Evolutionary conservation across 2,329 filamentous ascomycete genomes (phyloP), one percentile per base, ranked within the genome.

Genomic region (Ceratocystis eucalypticola): DNA sequence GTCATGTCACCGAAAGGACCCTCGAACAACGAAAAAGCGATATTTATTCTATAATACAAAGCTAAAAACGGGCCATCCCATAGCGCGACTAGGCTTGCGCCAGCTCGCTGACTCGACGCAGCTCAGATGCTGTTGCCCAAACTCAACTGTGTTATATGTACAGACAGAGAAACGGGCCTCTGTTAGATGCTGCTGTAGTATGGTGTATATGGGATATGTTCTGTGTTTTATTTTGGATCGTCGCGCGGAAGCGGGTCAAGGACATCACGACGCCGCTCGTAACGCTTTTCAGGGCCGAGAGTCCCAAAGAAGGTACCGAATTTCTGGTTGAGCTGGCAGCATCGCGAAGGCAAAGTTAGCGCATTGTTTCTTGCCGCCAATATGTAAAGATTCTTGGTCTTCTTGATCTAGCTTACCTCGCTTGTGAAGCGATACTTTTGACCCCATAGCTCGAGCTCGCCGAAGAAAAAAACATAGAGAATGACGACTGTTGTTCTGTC

Each of bases 381-480:
- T n/a, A 20, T 59, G 25, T 5, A n/a, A 37, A 37, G 55, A 20
- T n/a, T n/a, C 55, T 41, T 12, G 37, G 37, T 41, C 37, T 41
- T 41, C 37, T 15, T 41, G 37, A 15, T 57, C n/a, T 5, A 12
- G 57, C 68, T 55, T 69, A 74, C 77, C 75, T 78, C 77, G 65
- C 78, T 76, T 5, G 74, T 75, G 4, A 77, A 76, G 68, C 76
- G 77, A 63, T 78, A 78, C 53, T 74, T 71, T 65, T 74, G 71
- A n/a, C 77, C 77, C 72, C 74, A 78, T 72, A 77, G 78, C 66
- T 78, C 75, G 41, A 78, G 76, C 67, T 79, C 77, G 10, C 76
- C 75, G 68, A 74, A 79, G 70, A 78, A 77, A 3, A 77, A 70
- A 7, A 77, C 70, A 70, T 72, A 77, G 59, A 74, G 68, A n/a